Conservation (phyloP, 2,329 filamentous ascomycete species). For the Trichophyton rubrum region DNA sequence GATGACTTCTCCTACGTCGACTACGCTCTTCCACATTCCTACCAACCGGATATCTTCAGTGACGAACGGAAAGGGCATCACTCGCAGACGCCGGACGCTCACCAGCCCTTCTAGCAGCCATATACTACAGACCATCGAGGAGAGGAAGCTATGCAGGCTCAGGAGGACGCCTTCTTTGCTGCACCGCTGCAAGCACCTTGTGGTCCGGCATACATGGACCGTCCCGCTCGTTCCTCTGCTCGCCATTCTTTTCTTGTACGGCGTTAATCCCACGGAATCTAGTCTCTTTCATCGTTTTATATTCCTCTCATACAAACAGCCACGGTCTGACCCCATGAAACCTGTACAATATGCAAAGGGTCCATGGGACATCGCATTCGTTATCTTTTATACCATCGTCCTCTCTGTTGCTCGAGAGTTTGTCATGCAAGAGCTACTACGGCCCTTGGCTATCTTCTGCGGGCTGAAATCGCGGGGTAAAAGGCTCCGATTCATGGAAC, state of each 20-base stretch:
- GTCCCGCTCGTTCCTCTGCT: conserved; percentile 56
- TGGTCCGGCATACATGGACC: conserved; percentile 46
- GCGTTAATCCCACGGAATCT: conserved; percentile 59
- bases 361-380: conserved; percentile 69
- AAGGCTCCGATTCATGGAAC: conserved; percentile 88
- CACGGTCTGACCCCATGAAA: conserved; percentile 37
- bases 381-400: conserved; percentile 77
- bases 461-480: conserved; percentile 63
- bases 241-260: conserved; percentile 55
- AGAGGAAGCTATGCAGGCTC: conserved; percentile 23
- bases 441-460: conserved; percentile 57
- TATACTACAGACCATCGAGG: background rate
- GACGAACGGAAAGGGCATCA: background rate
- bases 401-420: conserved; percentile 91
- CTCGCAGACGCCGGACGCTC: background rate
- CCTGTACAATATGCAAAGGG: conserved; percentile 74
- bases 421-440: conserved; percentile 80
- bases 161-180: conserved; percentile 32
- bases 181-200: conserved; percentile 32
- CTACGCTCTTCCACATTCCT: background rate
- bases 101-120: background rate
- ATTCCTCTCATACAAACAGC: conserved; percentile 77
- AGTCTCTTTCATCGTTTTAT: conserved; percentile 73
- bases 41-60: background rate
- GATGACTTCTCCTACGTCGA: background rate